Percentiles rank a stretch among this genome's conserved stretches.
These are phyloP conservation scores for Smallanthus sonchifolius DNA, from an alignment of 129 eudicot genomes.

Conservation along the genomic window DNA sequence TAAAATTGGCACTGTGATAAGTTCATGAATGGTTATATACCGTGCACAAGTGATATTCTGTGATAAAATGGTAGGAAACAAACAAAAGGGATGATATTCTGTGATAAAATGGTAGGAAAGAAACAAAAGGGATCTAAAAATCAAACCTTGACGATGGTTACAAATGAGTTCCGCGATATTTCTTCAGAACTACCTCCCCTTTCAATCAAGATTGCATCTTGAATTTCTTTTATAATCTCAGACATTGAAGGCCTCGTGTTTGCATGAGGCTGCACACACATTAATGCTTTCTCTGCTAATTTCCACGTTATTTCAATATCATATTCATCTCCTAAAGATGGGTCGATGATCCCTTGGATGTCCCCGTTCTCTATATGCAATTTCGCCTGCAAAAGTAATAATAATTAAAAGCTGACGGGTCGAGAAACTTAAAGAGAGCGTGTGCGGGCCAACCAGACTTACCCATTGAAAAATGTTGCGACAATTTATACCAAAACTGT, in stretches of 20 bases:
- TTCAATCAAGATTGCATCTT: slow-evolving; percentile 83
- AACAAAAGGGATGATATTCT: too few relatives aligned
- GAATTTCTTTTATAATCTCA: slow-evolving; percentile 87
- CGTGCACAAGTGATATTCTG: not conserved
- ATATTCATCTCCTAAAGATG: slow-evolving; percentile 54
- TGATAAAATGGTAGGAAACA: not conserved
- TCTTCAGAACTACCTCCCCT: slow-evolving; percentile 81
- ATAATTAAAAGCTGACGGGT: not conserved
- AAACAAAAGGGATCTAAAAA: not conserved
- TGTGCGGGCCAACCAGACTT: slow-evolving; percentile 20
- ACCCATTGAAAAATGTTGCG: slow-evolving; percentile 98
- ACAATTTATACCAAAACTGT: slow-evolving; percentile 78
- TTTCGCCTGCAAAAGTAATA: slow-evolving; percentile 59
- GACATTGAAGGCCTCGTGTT: slow-evolving; percentile 87
- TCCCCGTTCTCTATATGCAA: slow-evolving; percentile 89
- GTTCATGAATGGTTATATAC: too few relatives aligned
- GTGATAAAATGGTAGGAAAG: too few relatives aligned
- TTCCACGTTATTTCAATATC: slow-evolving; percentile 98
- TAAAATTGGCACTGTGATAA: too few relatives aligned
- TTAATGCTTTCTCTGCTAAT: slow-evolving; percentile 88
- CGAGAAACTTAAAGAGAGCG: not conserved
- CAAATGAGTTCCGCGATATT: slow-evolving; percentile 61
- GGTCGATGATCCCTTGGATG: slow-evolving; percentile 94
- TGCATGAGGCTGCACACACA: slow-evolving; percentile 91
- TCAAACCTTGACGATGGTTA: slow-evolving; percentile 84